Evolutionary conservation across 2,329 filamentous ascomycete species (phyloP), one percentile per base, ranked within the genome.

Genomic region (Pestalotiopsis sp.): DNA sequence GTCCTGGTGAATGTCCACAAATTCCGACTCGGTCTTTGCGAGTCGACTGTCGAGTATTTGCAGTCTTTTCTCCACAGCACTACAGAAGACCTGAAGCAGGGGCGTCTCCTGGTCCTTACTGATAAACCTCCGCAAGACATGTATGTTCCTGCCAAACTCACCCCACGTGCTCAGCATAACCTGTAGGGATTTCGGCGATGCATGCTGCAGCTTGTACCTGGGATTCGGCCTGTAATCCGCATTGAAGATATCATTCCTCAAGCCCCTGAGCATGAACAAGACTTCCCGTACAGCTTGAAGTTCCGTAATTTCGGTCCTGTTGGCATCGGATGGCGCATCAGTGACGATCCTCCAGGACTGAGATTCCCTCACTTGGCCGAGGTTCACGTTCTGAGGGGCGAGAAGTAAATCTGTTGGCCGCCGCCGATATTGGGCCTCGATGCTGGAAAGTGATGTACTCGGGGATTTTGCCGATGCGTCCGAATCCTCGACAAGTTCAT

Each of bases 261-360:
- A 82, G 0, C 95, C 95, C 66, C 90, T 88, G 0, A 98, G 86
- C 93, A 98, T 97, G 74, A 93, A 95, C 0, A 98, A 83, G 0
- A 90, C 88, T 75, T 98, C 94, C 62, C 94, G 89, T 31, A 95
- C 82, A 12, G 91, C 83, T 71, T 95, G 90, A 1, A 92, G 82
- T 77, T 97, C 95, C 0, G 92, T 88, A 5, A 95, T 82, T 1
- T 68, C 85, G 85, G 39, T 79, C 79, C 11, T 74, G 71, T 20
- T 13, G 13, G 4, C 3, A 14, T 65, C 3, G 68, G 49, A 66
- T 3, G n/a, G 4, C 5, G 27, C 59, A 38, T 36, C 27, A n/a
- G 31, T 20, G 68, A 13, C 36, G 66, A 9, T 68, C 67, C 83
- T 77, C 87, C 87, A 89, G 14, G 81, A 78, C 71, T 88, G 86